These are phyloP conservation scores for Pythium rhizo-oryzae DNA, from an alignment of 352 stramenopile genomes.

Conservation along the genomic window DNA sequence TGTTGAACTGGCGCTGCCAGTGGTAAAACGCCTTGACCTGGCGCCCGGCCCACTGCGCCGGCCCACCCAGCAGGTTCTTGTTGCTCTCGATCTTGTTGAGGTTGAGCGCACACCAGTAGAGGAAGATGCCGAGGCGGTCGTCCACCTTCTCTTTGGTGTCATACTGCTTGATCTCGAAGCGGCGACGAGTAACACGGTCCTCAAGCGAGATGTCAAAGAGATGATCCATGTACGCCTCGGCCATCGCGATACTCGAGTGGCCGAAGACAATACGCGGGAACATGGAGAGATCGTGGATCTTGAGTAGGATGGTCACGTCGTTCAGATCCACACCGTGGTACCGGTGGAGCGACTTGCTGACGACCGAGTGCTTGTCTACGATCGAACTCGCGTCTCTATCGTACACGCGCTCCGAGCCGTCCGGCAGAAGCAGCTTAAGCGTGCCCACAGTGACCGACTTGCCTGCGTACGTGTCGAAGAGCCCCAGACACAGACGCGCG, in stretches of 20 bases:
- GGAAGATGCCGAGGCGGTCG: slow-evolving; percentile 29
- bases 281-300: slow-evolving; percentile 30
- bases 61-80: slow-evolving; percentile 31
- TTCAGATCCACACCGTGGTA: slow-evolving; percentile 31
- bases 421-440: slow-evolving; percentile 23
- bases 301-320: slow-evolving; percentile 21
- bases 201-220: slow-evolving; percentile 30
- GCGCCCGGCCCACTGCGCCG: slow-evolving; percentile 22
- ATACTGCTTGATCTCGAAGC: slow-evolving; percentile 21
- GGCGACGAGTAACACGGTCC: slow-evolving; percentile 19
- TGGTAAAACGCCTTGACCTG: slow-evolving; percentile 34
- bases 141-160: slow-evolving; percentile 17
- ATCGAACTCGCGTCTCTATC: background rate
- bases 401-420: slow-evolving; percentile 28
- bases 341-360: slow-evolving; percentile 32
- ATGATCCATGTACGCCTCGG: slow-evolving; percentile 31
- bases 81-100: slow-evolving; percentile 33
- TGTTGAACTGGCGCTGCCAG: slow-evolving; percentile 35
- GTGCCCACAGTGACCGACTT: slow-evolving; percentile 26
- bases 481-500: slow-evolving; percentile 13
- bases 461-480: slow-evolving; percentile 27
- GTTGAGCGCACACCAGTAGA: slow-evolving; percentile 34
- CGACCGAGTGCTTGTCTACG: slow-evolving; percentile 22
- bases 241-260: slow-evolving; percentile 35
- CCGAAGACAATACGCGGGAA: slow-evolving; percentile 32